phyloP scores from a whole-genome alignment of 257 asterid species.

The Petrea volubilis region DNA sequence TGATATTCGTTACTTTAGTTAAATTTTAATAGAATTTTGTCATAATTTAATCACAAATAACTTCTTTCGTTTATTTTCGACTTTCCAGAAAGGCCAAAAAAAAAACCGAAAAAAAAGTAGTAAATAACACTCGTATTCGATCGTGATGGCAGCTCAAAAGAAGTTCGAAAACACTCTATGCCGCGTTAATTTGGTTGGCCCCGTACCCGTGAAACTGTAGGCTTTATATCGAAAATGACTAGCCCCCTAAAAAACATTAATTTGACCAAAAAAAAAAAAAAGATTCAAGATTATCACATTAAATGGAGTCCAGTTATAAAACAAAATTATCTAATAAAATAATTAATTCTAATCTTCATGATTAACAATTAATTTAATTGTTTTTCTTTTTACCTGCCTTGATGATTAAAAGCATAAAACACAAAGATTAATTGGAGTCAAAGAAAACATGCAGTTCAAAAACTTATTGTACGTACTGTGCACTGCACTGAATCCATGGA shows the following conservation, averaged over 20 bases:
- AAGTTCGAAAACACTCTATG: neutral
- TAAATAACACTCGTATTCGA: too few species aligned
- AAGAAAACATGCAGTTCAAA: conserved; percentile 21
- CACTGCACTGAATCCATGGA: conserved; percentile 1
- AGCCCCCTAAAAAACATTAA: neutral
- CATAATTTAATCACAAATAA: too few species aligned
- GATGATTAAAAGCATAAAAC: conserved; percentile 27
- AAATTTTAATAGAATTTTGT: too few species aligned
- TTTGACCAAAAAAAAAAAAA: conserved; percentile 29
- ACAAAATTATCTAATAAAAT: conserved; percentile 7
- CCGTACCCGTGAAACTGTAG: neutral
- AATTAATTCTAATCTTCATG: conserved; percentile 26
- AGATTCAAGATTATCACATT: conserved; percentile 12
- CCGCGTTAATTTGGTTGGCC: conserved; percentile 2
- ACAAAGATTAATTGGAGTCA: conserved; percentile 18
- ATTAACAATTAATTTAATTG: neutral
- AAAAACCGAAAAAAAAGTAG: too few species aligned
- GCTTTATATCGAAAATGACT: conserved; percentile 25
- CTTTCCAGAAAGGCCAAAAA: too few species aligned
- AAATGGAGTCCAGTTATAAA: conserved; percentile 26
- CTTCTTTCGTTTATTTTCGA: too few species aligned
- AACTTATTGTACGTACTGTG: neutral
- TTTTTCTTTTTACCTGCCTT: conserved; percentile 42
- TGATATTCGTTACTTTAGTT: too few species aligned
- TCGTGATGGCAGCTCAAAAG: neutral